phyloP scores from a whole-genome alignment of 805 yeast species.

The Zygotorulaspora sp. region DNA sequence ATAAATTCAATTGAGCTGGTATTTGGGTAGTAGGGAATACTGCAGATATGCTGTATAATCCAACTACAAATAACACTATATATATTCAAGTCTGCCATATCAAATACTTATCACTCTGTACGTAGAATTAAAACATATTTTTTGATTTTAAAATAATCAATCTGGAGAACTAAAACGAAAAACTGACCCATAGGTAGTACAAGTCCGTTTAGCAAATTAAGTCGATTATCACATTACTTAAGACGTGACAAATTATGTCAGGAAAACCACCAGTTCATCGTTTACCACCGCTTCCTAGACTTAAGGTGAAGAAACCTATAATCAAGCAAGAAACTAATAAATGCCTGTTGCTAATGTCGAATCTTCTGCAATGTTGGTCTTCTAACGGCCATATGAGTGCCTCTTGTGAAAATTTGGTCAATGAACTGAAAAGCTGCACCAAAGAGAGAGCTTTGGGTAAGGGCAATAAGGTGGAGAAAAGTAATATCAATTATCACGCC shows the following conservation, averaged over 20 bases:
- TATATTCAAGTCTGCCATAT: too few species aligned
- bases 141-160: too few species aligned
- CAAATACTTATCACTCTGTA: too few species aligned
- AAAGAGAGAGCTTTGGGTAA: constrained; percentile 33
- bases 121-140: too few species aligned
- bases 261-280: constrained; percentile 39
- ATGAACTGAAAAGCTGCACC: constrained; percentile 74
- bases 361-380: constrained; percentile 91
- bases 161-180: neutral
- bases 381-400: constrained; percentile 81
- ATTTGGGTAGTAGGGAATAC: too few species aligned
- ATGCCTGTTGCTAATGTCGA: constrained; percentile 78
- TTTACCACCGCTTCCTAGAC: constrained; percentile 69
- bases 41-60: too few species aligned
- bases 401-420: constrained; percentile 60
- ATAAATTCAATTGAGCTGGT: constrained; percentile 24
- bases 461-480: constrained; percentile 28
- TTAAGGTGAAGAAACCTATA: constrained; percentile 63
- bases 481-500: constrained; percentile 51
- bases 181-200: too few species aligned
- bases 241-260: constrained; percentile 34
- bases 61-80: too few species aligned
- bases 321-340: constrained; percentile 57
- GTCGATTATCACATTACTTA: too few species aligned
- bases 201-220: too few species aligned